Conservation (phyloP, 2,329 filamentous ascomycete species). For the Monilinia laxa region DNA sequence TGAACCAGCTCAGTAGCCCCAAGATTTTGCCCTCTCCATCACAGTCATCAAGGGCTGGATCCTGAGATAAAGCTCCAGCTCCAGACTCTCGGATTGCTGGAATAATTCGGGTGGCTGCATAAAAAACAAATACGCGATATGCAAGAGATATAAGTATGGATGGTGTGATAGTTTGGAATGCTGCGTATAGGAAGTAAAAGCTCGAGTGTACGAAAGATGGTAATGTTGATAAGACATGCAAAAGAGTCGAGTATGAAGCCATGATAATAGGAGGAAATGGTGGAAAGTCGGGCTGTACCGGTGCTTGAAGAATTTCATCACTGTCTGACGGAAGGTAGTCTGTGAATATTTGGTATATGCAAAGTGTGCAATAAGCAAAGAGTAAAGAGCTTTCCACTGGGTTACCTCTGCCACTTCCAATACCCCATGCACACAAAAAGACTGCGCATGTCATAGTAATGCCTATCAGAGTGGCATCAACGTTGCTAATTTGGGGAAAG, state of each 20-base stretch:
- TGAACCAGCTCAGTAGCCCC: slow-evolving; percentile 88
- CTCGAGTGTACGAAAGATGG: slow-evolving; percentile 80
- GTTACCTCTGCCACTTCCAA: slow-evolving; percentile 89
- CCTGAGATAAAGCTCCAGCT: slow-evolving; percentile 76
- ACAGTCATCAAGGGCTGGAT: slow-evolving; percentile 80
- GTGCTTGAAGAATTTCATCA: slow-evolving; percentile 52
- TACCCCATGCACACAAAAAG: slow-evolving; percentile 90
- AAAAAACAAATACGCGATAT: slow-evolving; percentile 92
- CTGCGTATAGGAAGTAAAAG: slow-evolving; percentile 83
- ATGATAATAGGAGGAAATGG: slow-evolving; percentile 97
- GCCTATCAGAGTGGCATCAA: slow-evolving; percentile 90
- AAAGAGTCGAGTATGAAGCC: slow-evolving; percentile 91
- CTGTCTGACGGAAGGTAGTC: slow-evolving; percentile 82
- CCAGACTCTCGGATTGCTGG: slow-evolving; percentile 88
- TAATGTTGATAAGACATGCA: slow-evolving; percentile 80
- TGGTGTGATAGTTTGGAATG: slow-evolving; percentile 91
- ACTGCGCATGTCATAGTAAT: slow-evolving; percentile 89
- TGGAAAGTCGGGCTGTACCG: slow-evolving; percentile 80
- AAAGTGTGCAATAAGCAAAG: slow-evolving; percentile 97
- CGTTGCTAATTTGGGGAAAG: slow-evolving; percentile 89
- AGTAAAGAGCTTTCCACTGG: slow-evolving; percentile 92
- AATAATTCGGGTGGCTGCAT: slow-evolving; percentile 92
- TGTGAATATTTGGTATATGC: slow-evolving; percentile 98
- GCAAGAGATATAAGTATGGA: slow-evolving; percentile 93
- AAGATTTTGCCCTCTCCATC: slow-evolving; percentile 79